Percentiles rank a stretch among this genome's conserved stretches.
Conservation (phyloP, 2,329 filamentous ascomycete species). For the Fusarium setosum region DNA sequence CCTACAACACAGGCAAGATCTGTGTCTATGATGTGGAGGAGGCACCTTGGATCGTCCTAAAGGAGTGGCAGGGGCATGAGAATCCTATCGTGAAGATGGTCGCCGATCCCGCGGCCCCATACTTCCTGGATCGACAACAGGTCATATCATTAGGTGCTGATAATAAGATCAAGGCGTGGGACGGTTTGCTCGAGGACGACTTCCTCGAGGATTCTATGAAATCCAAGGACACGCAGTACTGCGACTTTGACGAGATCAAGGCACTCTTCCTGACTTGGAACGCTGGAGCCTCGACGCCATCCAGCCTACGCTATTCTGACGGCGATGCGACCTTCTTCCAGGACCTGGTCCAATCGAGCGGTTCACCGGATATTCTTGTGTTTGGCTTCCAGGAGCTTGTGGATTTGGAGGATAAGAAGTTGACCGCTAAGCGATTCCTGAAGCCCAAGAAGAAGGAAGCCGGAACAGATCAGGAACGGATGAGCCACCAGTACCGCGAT, state of each 20-base stretch:
- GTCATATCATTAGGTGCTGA: constrained; percentile 90
- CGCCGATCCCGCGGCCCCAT: constrained; percentile 84
- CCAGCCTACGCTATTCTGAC: constrained; percentile 77
- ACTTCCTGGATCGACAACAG: constrained; percentile 85
- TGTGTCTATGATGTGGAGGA: constrained; percentile 89
- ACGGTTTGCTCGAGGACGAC: constrained; percentile 91
- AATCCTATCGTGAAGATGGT: constrained; percentile 83
- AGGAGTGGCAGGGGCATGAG: constrained; percentile 94
- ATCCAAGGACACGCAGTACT: constrained; percentile 82
- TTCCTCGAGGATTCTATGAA: constrained; percentile 96
- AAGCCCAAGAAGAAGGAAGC: constrained; percentile 90
- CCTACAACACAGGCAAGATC: constrained; percentile 92
- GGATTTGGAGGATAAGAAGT: constrained; percentile 95
- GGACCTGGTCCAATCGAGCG: constrained; percentile 79
- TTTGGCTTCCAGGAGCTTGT: constrained; percentile 99
- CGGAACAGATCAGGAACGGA: constrained; percentile 84
- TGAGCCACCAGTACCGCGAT: constrained; percentile 97
- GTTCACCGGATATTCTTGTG: constrained; percentile 87
- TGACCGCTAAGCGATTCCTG: constrained; percentile 94
- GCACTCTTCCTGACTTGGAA: constrained; percentile 95
- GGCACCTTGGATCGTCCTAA: constrained; percentile 89
- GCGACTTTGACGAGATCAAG: constrained; percentile 84
- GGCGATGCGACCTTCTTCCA: constrained; percentile 83
- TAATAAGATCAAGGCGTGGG: constrained; percentile 87
- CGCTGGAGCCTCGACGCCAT: constrained; percentile 93